phyloP scores from a whole-genome alignment of 2,329 filamentous ascomycete genomes.

The Tolypocladium ophioglossoides region DNA sequence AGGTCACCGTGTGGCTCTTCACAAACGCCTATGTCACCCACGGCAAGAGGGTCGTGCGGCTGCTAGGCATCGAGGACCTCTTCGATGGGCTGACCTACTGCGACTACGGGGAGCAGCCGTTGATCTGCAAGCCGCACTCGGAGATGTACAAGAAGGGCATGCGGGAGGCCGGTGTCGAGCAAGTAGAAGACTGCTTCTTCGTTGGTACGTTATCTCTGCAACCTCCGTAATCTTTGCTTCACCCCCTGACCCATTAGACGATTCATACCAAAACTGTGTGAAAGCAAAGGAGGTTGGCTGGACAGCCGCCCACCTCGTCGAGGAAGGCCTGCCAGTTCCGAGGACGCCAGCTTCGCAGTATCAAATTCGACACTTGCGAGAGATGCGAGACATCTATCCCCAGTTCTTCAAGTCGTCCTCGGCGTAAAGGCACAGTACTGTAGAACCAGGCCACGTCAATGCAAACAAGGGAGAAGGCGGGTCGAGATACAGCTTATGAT shows the following conservation, averaged over 20 bases:
- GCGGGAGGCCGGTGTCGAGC: slow-evolving; percentile 63
- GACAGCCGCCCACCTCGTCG: slow-evolving; percentile 77
- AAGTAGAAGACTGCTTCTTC: slow-evolving; percentile 72
- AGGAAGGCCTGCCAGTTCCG: slow-evolving; percentile 58
- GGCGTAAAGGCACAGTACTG: neutral
- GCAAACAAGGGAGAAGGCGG: neutral
- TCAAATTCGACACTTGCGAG: slow-evolving; percentile 64
- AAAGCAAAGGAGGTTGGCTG: slow-evolving; percentile 73
- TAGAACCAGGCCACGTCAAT: neutral
- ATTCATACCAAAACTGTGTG: slow-evolving; percentile 73
- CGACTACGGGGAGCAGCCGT: slow-evolving; percentile 63
- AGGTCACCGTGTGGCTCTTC: slow-evolving; percentile 86
- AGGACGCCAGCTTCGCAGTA: slow-evolving; percentile 55
- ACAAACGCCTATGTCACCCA: slow-evolving; percentile 95
- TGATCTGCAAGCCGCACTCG: slow-evolving; percentile 79
- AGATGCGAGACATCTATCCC: slow-evolving; percentile 68
- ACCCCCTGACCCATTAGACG: slow-evolving; percentile 61
- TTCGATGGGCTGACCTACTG: slow-evolving; percentile 96
- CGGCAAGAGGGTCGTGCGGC: slow-evolving; percentile 66
- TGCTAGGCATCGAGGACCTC: slow-evolving; percentile 74
- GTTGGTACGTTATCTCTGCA: slow-evolving; percentile 54
- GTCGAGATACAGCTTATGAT: neutral
- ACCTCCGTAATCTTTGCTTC: neutral
- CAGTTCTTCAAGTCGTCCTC: slow-evolving; percentile 64
- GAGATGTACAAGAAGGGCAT: slow-evolving; percentile 87